These are phyloP conservation scores for Tulasnella sp. DNA, from an alignment of 768 basidiomycete genomes.

Conservation along the genomic window DNA sequence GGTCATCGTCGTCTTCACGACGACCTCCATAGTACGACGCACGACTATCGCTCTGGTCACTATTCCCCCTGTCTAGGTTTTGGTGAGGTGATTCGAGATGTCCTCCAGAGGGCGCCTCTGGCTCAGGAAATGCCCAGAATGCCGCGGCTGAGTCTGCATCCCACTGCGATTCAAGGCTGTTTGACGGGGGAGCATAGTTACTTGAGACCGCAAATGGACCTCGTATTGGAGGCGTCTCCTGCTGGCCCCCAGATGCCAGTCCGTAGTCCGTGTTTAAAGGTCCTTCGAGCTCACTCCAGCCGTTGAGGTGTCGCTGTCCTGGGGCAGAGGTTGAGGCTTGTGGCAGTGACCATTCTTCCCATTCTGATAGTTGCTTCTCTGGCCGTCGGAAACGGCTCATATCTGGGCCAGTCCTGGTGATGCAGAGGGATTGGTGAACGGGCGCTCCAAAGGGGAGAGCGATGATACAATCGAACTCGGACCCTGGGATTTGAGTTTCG, in stretches of 20 bases:
- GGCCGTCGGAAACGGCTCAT: background rate
- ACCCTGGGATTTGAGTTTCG: background rate
- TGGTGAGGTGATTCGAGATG: background rate
- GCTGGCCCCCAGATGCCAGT: background rate
- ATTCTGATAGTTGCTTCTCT: background rate
- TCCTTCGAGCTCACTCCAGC: background rate
- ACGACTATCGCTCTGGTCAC: background rate
- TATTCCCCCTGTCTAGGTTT: background rate
- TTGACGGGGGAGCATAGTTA: background rate
- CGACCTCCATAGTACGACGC: background rate
- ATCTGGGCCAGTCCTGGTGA: background rate
- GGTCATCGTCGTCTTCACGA: background rate
- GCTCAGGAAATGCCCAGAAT: conserved; percentile 7
- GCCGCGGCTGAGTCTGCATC: background rate
- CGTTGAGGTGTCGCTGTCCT: background rate
- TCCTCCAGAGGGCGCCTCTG: background rate
- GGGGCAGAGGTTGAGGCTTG: background rate
- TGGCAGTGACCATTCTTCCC: background rate
- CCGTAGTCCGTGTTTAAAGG: background rate
- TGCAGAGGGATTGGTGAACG: background rate
- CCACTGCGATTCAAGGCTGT: background rate
- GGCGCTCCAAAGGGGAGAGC: background rate
- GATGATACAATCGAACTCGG: background rate
- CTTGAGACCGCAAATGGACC: background rate
- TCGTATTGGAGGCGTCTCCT: background rate